Evolutionary conservation across 75 land plant genomes (phyloP).

Genomic region (Sequoiadendron giganteum): DNA sequence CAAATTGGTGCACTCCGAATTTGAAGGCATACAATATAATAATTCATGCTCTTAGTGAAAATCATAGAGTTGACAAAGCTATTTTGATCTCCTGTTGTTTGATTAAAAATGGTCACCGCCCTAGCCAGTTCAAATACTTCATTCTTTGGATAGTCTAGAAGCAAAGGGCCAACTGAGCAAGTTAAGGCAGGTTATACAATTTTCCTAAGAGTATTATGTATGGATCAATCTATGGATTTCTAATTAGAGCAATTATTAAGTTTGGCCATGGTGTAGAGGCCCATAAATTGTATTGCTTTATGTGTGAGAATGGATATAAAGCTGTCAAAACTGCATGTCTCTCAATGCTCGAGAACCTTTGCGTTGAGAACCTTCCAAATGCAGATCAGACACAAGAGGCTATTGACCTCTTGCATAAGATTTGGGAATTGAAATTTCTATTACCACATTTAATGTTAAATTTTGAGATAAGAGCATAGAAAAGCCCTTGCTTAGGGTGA

Average conservation of each 20-base stretch:
- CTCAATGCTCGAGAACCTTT: constrained; percentile 67
- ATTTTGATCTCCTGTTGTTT: constrained; percentile 70
- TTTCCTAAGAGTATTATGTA: constrained; percentile 53
- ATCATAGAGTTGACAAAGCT: constrained; percentile 61
- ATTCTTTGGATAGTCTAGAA: constrained; percentile 63
- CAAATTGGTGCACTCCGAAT: constrained; percentile 42
- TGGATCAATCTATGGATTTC: constrained; percentile 54
- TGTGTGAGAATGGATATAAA: constrained; percentile 57
- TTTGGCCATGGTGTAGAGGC: constrained; percentile 60
- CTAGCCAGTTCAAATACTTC: constrained; percentile 82
- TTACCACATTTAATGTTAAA: constrained; percentile 51
- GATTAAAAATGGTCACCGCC: constrained; percentile 73
- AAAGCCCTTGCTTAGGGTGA: too few relatives aligned
- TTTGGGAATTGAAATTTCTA: constrained; percentile 55
- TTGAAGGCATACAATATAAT: constrained; percentile 58
- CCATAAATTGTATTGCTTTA: constrained; percentile 55
- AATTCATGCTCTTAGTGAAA: constrained; percentile 52
- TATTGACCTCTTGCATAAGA: constrained; percentile 55
- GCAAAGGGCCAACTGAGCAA: constrained; percentile 53
- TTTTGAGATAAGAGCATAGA: constrained; percentile 17
- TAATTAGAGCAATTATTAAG: constrained; percentile 47
- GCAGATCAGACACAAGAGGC: constrained; percentile 69
- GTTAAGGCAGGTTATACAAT: constrained; percentile 53
- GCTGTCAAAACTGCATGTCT: constrained; percentile 58
- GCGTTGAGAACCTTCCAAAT: constrained; percentile 57